Evolutionary conservation across 2,329 filamentous ascomycete species (phyloP).

Genomic region (Colletotrichum lupini): DNA sequence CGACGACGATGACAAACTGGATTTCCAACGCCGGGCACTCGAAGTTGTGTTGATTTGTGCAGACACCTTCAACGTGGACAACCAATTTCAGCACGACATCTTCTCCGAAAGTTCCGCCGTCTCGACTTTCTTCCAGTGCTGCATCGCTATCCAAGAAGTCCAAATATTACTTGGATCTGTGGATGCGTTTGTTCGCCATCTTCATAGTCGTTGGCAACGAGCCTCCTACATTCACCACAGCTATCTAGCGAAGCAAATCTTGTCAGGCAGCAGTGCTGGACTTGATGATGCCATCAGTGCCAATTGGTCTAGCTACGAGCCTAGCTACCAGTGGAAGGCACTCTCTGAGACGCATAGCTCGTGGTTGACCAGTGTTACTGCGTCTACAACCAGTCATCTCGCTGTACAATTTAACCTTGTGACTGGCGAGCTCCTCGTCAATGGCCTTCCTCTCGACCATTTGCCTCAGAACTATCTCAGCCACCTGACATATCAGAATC

Average conservation of each 20-base stretch:
- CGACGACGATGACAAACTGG: slow-evolving; percentile 42
- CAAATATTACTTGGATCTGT: background rate
- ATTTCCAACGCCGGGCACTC: slow-evolving; percentile 46
- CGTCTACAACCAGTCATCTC: slow-evolving; percentile 20
- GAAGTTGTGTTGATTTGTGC: slow-evolving; percentile 55
- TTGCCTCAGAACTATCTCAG: slow-evolving; percentile 57
- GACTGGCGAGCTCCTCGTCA: slow-evolving; percentile 61
- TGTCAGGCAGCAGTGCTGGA: background rate
- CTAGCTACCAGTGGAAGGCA: background rate
- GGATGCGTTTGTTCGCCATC: background rate
- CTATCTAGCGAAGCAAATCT: background rate
- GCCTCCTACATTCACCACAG: background rate
- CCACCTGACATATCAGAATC: slow-evolving; percentile 50
- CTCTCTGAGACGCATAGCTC: background rate
- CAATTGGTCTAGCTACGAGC: background rate
- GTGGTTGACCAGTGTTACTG: background rate
- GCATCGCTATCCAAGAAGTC: slow-evolving; percentile 49
- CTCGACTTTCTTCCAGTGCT: slow-evolving; percentile 49
- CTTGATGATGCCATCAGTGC: slow-evolving; percentile 1
- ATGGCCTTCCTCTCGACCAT: slow-evolving; percentile 59
- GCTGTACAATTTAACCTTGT: slow-evolving; percentile 61
- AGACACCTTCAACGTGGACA: slow-evolving; percentile 57
- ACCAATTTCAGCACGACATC: slow-evolving; percentile 37
- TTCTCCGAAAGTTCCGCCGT: slow-evolving; percentile 38
- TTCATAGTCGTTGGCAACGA: slow-evolving; percentile 7